Evolutionary conservation across 164 flowering plant genomes (phyloP), one percentile per base, ranked within the genome.

Genomic region (Aristolochia fimbriata): DNA sequence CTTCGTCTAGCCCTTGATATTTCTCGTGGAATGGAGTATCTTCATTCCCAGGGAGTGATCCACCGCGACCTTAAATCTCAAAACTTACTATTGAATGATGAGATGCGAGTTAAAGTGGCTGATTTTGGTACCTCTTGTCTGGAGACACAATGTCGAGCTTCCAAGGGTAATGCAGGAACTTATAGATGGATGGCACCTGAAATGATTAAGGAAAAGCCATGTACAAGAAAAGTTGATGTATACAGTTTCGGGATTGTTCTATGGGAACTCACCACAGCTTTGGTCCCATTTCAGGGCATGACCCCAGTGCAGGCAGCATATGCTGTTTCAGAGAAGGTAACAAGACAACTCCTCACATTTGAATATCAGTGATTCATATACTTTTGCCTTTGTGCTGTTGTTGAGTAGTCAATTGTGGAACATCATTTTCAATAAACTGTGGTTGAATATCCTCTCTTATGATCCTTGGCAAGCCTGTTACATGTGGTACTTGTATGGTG

Each of bases 171-270:
- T 72, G 85, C 72, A 85, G 96, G 98, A 61, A 92, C 98, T 50
- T 92, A 92, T 51, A 89, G 98, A 6, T 92, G 98, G 98, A 92
- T 92, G 98, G 96, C 98, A 2, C 98, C 98, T 0, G 98, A 92
- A 73, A 92, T 92, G 98, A 84, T 92, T 68, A 87, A 84, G 77
- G 95, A 84, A 68, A 92, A 83, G 65, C 81, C 88, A 16, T 88
- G 79, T 47, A 81, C 86, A 19, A 75, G 86, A 61, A 92, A 92
- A 70, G 96, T 92, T n/a, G 98, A 92, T 59, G 96, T 92, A 4
- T 92, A 92, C 62, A 92, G 98, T 63, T 92, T 88, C 55, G 96
- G 98, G 46, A 85, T 92, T 57, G 95, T 92, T 47, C 74, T 92
- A 9, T 92, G 96, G 95, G 98, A 88, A 72, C 88, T 92, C 20